Evolutionary conservation across 805 yeast species (phyloP), one percentile per base, ranked within the genome.

Genomic region (Pichia thaimueangensis): DNA sequence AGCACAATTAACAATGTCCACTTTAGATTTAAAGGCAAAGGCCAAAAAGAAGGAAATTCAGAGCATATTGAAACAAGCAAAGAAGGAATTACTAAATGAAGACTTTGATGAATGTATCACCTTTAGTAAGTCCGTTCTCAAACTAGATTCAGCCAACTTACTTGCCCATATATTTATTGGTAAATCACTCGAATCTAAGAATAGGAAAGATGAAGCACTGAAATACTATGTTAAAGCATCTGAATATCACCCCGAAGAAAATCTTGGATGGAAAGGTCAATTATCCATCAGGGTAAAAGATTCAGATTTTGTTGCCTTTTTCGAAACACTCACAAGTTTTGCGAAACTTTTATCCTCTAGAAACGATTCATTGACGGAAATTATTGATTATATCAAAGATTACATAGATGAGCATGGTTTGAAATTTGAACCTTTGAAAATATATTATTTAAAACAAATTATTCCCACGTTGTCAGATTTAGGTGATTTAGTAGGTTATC

Each of bases 251-350:
- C 71, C 76, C 0, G 65, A 66, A 2, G 76, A 80, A 39, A 49
- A 78, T 2, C 58, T 74, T 21, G 94, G 88, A 0, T 89, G 93
- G 94, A 86, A 85, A 54, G 97, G 97, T 1, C 68, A 81, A 45
- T 62, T 78, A 45, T 71, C 75, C 37, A 59, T 77, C 0, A 67
- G 63, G 10, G 62, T 63, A 42, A 52, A 60, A 11, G 50, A 52
- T 8, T 57, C 65, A 3, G 71, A 75, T 41, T 65, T 63, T 48
- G 53, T 57, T 4, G 43, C 60, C 3, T 80, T 73, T 57, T 80
- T 82, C 52, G 52, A 59, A 0, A 66, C 74, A 6, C 55, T 75
- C 42, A 68, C 73, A 3, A 61, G 65, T 4, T 71, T 73, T 46
- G 64, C 77, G 20, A 61, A 67, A 22, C 50, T 69, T 1, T 57